phyloP scores from a whole-genome alignment of 495 filamentous ascomycete species.

The Neurospora tetrasperma region DNA sequence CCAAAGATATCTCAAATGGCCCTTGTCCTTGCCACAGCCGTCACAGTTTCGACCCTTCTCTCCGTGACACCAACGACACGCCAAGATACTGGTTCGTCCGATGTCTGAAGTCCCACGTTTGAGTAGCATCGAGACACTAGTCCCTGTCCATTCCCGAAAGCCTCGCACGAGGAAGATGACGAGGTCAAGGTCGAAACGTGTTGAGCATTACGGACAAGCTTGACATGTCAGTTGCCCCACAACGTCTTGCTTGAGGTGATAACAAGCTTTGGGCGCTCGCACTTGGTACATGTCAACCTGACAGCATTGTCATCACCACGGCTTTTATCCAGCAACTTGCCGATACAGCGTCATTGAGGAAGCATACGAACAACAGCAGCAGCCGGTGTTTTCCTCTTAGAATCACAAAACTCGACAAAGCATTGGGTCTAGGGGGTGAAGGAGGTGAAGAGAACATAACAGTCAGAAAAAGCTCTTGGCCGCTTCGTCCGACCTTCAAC shows the following conservation, averaged over 20 bases:
- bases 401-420: neutral
- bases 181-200: neutral
- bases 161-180: neutral
- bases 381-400: neutral
- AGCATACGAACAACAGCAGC: neutral
- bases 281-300: neutral
- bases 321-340: neutral
- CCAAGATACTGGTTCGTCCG: neutral
- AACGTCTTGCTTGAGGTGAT: neutral
- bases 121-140: neutral
- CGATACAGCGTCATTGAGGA: neutral
- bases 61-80: neutral
- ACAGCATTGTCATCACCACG: neutral
- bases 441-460: neutral
- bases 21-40: neutral
- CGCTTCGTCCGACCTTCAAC: neutral
- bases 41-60: neutral
- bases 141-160: neutral
- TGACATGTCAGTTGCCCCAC: neutral
- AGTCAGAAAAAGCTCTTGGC: neutral
- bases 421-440: neutral
- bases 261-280: neutral
- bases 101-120: neutral
- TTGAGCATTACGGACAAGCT: neutral
- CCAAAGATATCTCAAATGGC: neutral